A percentile compares a stretch with the other conserved stretches of the same genome.
These are phyloP conservation scores for Yamadazyma spencermartinsiae DNA, from an alignment of 1,139 yeast genomes.

Conservation along the genomic window DNA sequence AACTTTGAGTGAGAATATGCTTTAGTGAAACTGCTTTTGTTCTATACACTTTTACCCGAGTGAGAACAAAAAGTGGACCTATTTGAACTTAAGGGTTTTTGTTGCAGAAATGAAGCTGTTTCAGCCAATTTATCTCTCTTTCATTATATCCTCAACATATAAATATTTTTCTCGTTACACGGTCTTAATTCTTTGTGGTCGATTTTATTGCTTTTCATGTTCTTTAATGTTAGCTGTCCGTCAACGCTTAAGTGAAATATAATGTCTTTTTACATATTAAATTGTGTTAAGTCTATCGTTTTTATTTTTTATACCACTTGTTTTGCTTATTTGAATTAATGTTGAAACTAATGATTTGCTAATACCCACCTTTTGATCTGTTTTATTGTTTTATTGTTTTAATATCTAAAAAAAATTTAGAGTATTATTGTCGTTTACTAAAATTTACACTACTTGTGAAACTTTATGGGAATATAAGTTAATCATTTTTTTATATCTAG, in stretches of 20 bases:
- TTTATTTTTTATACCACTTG: slow-evolving; percentile 1
- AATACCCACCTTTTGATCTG: slow-evolving; percentile 1
- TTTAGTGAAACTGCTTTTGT: background rate
- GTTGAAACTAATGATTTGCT: slow-evolving; percentile 3
- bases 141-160: slow-evolving; percentile 1
- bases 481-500: slow-evolving; percentile 7
- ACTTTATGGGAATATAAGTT: slow-evolving; percentile 10
- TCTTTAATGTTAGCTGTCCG: background rate
- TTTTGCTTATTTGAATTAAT: background rate
- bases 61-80: background rate
- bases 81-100: background rate
- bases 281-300: background rate
- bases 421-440: slow-evolving; percentile 10
- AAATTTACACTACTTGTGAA: slow-evolving; percentile 5
- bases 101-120: background rate
- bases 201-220: background rate
- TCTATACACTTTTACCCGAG: background rate
- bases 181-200: background rate
- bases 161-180: background rate
- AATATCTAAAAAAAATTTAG: slow-evolving; percentile 8
- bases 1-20: background rate
- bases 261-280: background rate
- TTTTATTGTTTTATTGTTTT: slow-evolving; percentile 2
- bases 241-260: background rate
- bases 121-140: background rate